Evolutionary conservation across 106 monocot genomes (phyloP), one percentile per base, ranked within the genome.

Genomic region (Hemerocallis citrina): DNA sequence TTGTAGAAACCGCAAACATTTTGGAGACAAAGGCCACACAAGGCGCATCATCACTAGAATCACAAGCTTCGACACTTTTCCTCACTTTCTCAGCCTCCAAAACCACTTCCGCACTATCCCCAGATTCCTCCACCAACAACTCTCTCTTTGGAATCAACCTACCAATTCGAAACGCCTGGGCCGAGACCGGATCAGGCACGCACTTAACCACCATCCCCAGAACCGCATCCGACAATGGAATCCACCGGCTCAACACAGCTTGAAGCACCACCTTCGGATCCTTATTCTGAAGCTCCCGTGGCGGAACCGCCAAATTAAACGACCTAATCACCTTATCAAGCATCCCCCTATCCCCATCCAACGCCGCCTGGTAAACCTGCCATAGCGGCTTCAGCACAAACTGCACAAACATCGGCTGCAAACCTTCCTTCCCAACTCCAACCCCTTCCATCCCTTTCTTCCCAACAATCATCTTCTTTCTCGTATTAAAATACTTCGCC

Each of bases 361-460:
- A 60, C 11, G 85, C 83, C 8, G 67, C 82, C 49, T 81, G 71
- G 40, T 95, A 95, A 5, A 83, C 80, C 71, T 90, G 90, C 89
- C 91, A 96, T 3, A 96, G 52, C 22, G 90, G 87, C 52, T 70
- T 81, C 12, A 96, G 81, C 62, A 96, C 83, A 69, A 84, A 92
- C 52, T 96, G 78, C 30, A 91, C 96, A 64, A 96, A 96, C 90
- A 96, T 91, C 0, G 96, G 96, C 64, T 87, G 83, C 0, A 81
- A 87, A 64, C 87, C 84, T 57, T 83, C 85, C n/a, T n/a, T n/a
- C n/a, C n/a, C n/a, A n/a, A n/a, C n/a, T 40, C 78, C 71, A 17
- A 61, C 62, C 1, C 78, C 77, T 39, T 98, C 84, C 38, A 92
- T 87, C 7, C 59, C 82, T 51, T 85, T 98, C 79, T 91, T 98